Base-by-base conservation (phyloP, 164 flowering plant genomes). In the Vitis amurensis region DNA sequence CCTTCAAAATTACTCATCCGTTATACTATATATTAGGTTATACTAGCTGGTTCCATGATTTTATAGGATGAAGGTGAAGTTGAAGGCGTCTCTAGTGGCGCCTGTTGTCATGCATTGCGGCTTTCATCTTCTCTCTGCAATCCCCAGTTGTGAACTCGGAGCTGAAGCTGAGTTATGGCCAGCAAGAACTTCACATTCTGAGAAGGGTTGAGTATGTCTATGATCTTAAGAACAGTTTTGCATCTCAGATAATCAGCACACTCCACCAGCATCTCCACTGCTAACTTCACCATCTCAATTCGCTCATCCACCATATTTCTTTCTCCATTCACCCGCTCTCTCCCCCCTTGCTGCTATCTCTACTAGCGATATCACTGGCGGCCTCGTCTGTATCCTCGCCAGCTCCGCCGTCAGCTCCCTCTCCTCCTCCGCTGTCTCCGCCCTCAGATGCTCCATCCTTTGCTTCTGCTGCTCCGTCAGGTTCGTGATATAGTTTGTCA, bases 371-470 rank as follows among this genome's bases (percentile, higher is more conserved):
- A 71, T 62, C 50, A 67, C 23, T 44, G 70, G 71, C 61, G 53
- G 66, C 55, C 73, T 69, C 73, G 66, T 71, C 55, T 75, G 78
- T 1, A 75, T 14, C 48, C 58, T 55, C 64, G 71, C 74, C 74
- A 75, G 48, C 27, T 23, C 27, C 64, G 61, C 68, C 30, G 19
- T 1, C 68, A 71, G 55, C 61, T 57, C 73, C 55, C 67, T 64
- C 68, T 77, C 81, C 23, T 52, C 60, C 61, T 56, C 31, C 61
- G 56, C 50, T 11, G 78, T 68, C 79, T 69, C 69, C 9, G n/a
- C 47, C 60, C 7, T 67, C 69, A 72, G 5, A n/a, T 11, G n/a
- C 69, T 68, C 72, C 31, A 68, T 29, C 16, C 48, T 13, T 48
- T 6, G 12, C 14, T 11, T 11, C 58, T 68, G 68, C 44, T 57